A percentile compares a stretch with the other conserved stretches of the same genome.
Evolutionary conservation across 306 rosid genomes (phyloP).

Genomic region (Dalbergia oliveri): DNA sequence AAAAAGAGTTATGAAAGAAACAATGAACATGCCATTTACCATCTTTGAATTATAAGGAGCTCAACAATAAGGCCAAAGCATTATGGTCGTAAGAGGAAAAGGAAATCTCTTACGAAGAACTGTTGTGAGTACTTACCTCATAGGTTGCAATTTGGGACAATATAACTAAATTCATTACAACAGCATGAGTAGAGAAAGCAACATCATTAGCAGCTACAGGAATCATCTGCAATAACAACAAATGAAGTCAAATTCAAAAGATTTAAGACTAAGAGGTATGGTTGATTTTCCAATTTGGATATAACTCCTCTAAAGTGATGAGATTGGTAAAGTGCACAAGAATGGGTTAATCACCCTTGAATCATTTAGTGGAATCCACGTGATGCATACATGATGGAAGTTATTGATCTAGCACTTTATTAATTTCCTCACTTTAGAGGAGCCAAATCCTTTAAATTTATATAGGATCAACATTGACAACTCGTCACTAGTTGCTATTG

Average conservation of each 20-base stretch:
- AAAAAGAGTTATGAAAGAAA: not conserved
- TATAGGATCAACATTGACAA: no score
- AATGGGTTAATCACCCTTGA: no score
- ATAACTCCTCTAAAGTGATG: no score
- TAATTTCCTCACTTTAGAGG: no score
- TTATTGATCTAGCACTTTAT: no score
- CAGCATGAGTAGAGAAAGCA: constrained; percentile 54
- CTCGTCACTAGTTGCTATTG: no score
- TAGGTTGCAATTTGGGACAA: constrained; percentile 46
- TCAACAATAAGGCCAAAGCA: not conserved
- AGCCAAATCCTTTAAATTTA: no score
- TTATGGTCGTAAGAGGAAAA: not conserved
- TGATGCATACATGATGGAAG: no score
- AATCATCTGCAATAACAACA: not conserved
- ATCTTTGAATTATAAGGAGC: not conserved
- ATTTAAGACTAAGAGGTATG: not conserved
- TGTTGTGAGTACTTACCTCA: constrained; percentile 44
- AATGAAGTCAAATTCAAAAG: not conserved
- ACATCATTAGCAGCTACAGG: constrained; percentile 95
- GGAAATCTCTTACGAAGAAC: not conserved
- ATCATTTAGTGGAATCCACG: no score
- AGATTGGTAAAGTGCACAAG: no score
- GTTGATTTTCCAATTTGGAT: not conserved
- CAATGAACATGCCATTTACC: not conserved
- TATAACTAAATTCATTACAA: constrained; percentile 35